phyloP scores from a whole-genome alignment of 1,284 basidiomycete species.

The Gymnopus androsaceus region DNA sequence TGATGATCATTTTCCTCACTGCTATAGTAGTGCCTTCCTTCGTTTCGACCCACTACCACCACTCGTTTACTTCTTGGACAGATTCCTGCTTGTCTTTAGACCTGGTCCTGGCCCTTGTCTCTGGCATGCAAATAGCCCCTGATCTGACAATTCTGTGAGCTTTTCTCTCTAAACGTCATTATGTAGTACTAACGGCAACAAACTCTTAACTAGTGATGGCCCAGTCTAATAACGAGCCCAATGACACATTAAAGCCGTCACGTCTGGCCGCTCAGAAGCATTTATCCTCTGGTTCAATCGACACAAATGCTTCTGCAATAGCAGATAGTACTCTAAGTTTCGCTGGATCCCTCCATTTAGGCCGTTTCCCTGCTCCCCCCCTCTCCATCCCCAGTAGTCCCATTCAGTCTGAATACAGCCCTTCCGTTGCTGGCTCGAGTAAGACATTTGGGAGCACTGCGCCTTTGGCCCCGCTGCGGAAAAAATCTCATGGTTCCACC shows the following conservation, averaged over 20 bases:
- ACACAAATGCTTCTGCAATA: constrained; percentile 53
- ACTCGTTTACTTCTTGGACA: background rate
- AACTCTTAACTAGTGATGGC: background rate
- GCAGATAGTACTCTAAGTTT: constrained; percentile 58
- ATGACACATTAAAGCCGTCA: constrained; percentile 8
- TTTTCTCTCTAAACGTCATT: background rate
- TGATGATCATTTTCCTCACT: background rate
- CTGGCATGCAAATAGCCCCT: background rate
- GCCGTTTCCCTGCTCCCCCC: constrained; percentile 45
- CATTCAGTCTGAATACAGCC: constrained; percentile 27
- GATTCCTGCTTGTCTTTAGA: background rate
- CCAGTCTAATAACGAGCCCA: constrained; percentile 11
- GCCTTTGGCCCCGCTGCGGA: background rate
- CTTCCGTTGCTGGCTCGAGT: constrained; percentile 17
- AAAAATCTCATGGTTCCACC: constrained; percentile 11
- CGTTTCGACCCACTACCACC: background rate
- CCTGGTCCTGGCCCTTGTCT: background rate
- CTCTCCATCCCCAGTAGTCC: constrained; percentile 33
- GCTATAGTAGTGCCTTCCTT: background rate
- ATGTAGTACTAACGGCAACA: background rate
- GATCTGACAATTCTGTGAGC: constrained; percentile 1
- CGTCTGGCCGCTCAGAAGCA: constrained; percentile 29
- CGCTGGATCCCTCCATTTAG: constrained; percentile 29
- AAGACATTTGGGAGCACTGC: background rate
- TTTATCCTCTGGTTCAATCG: constrained; percentile 39